Percentiles rank a stretch among this genome's conserved stretches.
phyloP scores from a whole-genome alignment of 2,329 filamentous ascomycete species.

The Blumeriella jaapii region DNA sequence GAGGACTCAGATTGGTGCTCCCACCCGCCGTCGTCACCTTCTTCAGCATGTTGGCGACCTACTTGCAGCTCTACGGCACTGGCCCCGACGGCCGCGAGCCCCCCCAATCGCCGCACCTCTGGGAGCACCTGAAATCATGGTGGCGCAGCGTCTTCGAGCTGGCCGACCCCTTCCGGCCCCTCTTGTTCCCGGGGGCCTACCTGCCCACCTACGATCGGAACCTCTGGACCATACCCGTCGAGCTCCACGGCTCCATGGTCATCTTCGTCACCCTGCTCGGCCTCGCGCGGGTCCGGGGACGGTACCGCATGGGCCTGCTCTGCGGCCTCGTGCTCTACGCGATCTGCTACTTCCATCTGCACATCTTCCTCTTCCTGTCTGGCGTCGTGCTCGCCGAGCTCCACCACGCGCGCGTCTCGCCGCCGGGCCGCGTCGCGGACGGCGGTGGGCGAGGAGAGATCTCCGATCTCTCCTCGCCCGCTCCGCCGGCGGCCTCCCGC shows the following conservation, averaged over 20 bases:
- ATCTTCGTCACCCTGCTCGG: slow-evolving; percentile 11
- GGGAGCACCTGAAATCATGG: slow-evolving; percentile 3
- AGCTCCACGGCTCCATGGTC: slow-evolving; percentile 16
- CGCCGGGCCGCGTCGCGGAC: not conserved
- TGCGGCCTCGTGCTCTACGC: slow-evolving; percentile 4
- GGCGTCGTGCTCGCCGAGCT: slow-evolving; percentile 12
- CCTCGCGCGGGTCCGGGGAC: slow-evolving; percentile 5
- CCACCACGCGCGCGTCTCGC: not conserved
- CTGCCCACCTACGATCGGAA: slow-evolving; percentile 3
- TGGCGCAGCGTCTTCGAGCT: not conserved
- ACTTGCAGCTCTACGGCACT: slow-evolving; percentile 3
- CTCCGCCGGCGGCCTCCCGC: no score
- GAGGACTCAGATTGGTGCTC: slow-evolving; percentile 33
- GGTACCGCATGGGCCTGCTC: not conserved
- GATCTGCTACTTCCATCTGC: slow-evolving; percentile 8
- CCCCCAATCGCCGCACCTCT: slow-evolving; percentile 1
- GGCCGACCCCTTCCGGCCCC: not conserved
- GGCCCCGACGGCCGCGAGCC: not conserved
- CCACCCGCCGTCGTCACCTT: slow-evolving; percentile 33
- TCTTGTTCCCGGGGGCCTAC: not conserved
- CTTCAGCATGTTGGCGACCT: slow-evolving; percentile 13
- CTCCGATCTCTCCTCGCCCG: no score
- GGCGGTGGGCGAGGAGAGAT: not conserved
- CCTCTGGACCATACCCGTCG: slow-evolving; percentile 17
- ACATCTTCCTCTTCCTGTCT: slow-evolving; percentile 13